Base-by-base conservation (phyloP, 1,284 basidiomycete genomes). In the Pseudozyma thailandica region DNA sequence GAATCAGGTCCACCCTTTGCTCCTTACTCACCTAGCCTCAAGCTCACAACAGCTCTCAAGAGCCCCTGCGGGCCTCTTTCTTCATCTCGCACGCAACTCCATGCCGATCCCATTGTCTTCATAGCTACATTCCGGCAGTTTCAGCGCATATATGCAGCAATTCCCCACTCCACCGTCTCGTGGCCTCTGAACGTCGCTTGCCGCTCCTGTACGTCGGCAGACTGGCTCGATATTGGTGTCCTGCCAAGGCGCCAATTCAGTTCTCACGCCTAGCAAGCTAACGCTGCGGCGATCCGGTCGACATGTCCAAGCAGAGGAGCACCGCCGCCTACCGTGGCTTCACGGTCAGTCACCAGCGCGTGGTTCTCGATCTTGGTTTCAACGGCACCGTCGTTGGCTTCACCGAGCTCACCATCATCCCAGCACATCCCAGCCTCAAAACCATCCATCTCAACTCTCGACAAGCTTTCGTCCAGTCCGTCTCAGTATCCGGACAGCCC, bases 341-440 rank as follows among this genome's bases (percentile, higher is more conserved):
- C 52, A 66, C 76, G 9, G 55, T 83, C 26, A 77, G 76, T 85
- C 91, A 94, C 85, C 93, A 94, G 87, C 92, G 92, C 82, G 92
- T 94, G 50, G 91, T 92, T 63, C 85, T 94, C 72, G 92, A 94
- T 85, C 89, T 94, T 68, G 90, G 92, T 85, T 92, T 94, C 84
- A 86, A 88, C 23, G 92, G 74, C 25, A 68, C 58, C 2, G 50
- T 79, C 12, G 77, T 62, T 1, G 80, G 80, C 41, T 94, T 93
- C 84, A 94, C 93, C 21, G 93, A 96, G 84, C 88, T 96, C 74
- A 92, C 91, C 18, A 87, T 96, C 56, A 84, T 91, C 31, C 94
- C 94, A 8, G 89, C 88, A 35, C 90, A 86, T 79, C 87, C 87
- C 63, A 89, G 91, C 61, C 86, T 96, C 35, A 88, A 86, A 75